Base-by-base conservation (phyloP, 331 rosid species). In the Rhamnella rubrinervis region DNA sequence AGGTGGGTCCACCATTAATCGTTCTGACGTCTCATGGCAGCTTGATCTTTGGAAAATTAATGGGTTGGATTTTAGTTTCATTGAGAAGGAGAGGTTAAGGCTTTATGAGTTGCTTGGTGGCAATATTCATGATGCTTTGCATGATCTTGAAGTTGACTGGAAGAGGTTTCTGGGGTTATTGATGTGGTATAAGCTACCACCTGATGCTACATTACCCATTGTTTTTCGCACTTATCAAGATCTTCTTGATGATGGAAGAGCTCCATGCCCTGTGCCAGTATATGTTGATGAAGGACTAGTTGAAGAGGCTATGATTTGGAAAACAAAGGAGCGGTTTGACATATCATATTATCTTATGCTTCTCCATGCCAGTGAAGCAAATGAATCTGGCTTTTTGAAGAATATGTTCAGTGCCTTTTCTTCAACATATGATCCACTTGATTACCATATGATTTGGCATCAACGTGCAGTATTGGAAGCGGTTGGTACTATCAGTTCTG, bases 381-480 rank as follows among this genome's bases (percentile, higher is more conserved):
- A 73, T 51, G 85, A 85, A 38, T 85, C 83, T 73, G 73, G 85
- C 57, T 80, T 76, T 74, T 77, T 85, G 74, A 88, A 85, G 85
- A 55, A 86, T 67, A 93, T 93, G 98, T 84, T 93, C 74, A 91
- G 91, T 79, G 91, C 98, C 67, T 89, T 75, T 81, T 87, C 95
- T 16, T 93, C 98, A 58, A 87, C 96, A 51, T 78, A 90, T 52
- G 98, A 93, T 83, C 98, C 96, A 25, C 97, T 93, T 80, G 96
- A 91, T 82, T 89, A 88, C 81, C 97, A 91, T 67, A 93, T 91
- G 97, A 89, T 93, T 68, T 93, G 98, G 98, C 98, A 93, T 77
- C 97, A 91, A 66, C 83, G 92, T 70, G 88, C 85, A 26, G 83
- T 91, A 67, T 77, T 93, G 88, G 95, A 93, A 80, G 95, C 97